Evolutionary conservation across 495 filamentous ascomycete species (phyloP).

Genomic region (Annulohypoxylon stygium): DNA sequence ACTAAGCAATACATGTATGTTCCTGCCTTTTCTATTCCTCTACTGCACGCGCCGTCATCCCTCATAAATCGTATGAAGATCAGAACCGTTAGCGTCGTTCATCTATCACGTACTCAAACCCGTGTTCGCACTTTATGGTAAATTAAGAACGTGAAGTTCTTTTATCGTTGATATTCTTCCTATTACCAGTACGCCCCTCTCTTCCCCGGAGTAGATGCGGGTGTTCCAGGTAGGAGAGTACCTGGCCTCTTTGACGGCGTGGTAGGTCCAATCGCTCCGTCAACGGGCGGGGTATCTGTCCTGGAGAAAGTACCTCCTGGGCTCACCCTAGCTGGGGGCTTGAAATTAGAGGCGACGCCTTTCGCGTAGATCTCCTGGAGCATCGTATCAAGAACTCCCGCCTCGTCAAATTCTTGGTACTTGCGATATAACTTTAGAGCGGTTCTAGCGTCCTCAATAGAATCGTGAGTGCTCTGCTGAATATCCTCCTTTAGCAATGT

Average conservation of each 20-base stretch:
- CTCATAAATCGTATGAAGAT: neutral
- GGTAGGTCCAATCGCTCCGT: constrained; percentile 42
- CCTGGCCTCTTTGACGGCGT: constrained; percentile 46
- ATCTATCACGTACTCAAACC: neutral
- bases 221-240: constrained; percentile 24
- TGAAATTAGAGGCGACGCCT: constrained; percentile 78
- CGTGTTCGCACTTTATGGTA: neutral
- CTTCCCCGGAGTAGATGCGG: constrained; percentile 29
- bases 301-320: constrained; percentile 41
- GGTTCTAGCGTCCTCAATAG: constrained; percentile 91
- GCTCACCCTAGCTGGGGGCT: constrained; percentile 69
- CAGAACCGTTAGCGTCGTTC: neutral
- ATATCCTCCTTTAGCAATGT: constrained; percentile 90
- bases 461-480: constrained; percentile 90
- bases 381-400: constrained; percentile 81
- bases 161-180: neutral
- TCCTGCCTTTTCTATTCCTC: neutral
- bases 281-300: constrained; percentile 54
- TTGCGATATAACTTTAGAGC: constrained; percentile 91
- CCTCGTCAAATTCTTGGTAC: constrained; percentile 87
- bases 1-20: neutral
- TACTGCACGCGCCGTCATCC: neutral
- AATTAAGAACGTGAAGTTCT: neutral
- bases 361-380: constrained; percentile 84
- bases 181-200: neutral